These are phyloP conservation scores for Fusarium paranaense DNA, from an alignment of 2,329 filamentous ascomycete species.

Conservation along the genomic window DNA sequence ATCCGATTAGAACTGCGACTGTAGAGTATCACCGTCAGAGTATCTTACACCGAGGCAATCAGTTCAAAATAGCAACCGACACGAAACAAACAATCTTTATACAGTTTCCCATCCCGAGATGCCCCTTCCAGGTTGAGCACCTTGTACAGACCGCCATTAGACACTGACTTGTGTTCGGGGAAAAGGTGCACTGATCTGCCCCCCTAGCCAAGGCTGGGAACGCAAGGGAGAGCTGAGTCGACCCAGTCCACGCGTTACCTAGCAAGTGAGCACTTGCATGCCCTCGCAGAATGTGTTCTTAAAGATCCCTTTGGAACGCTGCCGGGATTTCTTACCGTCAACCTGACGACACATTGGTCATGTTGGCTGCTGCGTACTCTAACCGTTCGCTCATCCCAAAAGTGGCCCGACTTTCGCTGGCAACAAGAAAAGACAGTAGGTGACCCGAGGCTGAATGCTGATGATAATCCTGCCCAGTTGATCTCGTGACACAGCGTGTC, in stretches of 20 bases:
- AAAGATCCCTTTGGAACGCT: background rate
- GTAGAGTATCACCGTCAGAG: background rate
- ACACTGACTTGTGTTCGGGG: background rate
- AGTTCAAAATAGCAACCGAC: background rate
- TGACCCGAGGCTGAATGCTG: background rate
- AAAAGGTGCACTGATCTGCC: background rate
- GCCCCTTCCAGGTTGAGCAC: background rate
- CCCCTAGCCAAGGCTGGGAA: conserved; percentile 1
- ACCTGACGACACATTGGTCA: background rate
- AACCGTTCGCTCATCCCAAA: background rate
- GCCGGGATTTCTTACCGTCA: background rate
- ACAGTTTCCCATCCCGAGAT: too few relatives aligned
- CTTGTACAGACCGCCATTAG: background rate
- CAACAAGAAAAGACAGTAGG: background rate
- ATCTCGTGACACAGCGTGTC: background rate
- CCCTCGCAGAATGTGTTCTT: conserved; percentile 1
- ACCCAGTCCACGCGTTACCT: background rate
- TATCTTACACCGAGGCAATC: background rate
- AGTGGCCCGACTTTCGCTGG: background rate
- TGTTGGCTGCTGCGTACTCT: too few relatives aligned
- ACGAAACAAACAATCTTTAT: background rate
- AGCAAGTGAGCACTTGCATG: background rate
- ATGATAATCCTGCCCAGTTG: background rate
- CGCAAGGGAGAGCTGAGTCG: conserved; percentile 18
- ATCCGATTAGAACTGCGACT: background rate